Percentiles rank a stretch among this genome's conserved stretches.
Evolutionary conservation across 2,329 filamentous ascomycete genomes (phyloP).

Genomic region (Monilinia vaccinii-corymbosi): DNA sequence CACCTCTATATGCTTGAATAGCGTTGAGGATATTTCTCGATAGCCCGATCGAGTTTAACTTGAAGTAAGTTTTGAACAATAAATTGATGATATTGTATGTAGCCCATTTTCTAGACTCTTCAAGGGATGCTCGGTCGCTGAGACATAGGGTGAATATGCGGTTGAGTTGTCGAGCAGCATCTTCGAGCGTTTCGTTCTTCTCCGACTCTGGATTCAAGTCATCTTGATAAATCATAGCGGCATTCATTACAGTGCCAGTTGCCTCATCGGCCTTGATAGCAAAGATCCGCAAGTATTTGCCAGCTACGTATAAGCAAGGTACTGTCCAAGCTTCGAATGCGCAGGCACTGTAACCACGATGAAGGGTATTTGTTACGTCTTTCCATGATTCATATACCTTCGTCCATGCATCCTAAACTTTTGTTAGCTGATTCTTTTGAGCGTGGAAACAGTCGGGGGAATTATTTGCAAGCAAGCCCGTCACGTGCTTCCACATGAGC

Average conservation of each 20-base stretch:
- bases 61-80: slow-evolving; percentile 98
- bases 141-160: slow-evolving; percentile 86
- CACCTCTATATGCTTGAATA: slow-evolving; percentile 63
- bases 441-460: neutral
- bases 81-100: slow-evolving; percentile 93
- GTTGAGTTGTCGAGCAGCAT: slow-evolving; percentile 84
- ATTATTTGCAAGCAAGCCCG: neutral
- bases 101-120: slow-evolving; percentile 94
- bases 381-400: slow-evolving; percentile 85
- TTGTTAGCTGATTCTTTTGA: neutral
- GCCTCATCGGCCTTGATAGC: slow-evolving; percentile 85
- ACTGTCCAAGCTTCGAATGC: slow-evolving; percentile 86
- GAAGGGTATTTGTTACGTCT: slow-evolving; percentile 65
- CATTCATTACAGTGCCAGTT: slow-evolving; percentile 37
- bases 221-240: slow-evolving; percentile 54
- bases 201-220: slow-evolving; percentile 70
- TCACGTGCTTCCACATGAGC: neutral
- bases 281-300: slow-evolving; percentile 78
- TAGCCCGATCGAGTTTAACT: slow-evolving; percentile 79
- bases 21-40: slow-evolving; percentile 85
- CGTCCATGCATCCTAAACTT: slow-evolving; percentile 43
- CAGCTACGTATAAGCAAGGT: slow-evolving; percentile 78
- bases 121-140: slow-evolving; percentile 73
- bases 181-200: slow-evolving; percentile 78
- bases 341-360: slow-evolving; percentile 69